Evolutionary conservation across 805 yeast species (phyloP).

Genomic region (Saccharomycopsis guyanensis): DNA sequence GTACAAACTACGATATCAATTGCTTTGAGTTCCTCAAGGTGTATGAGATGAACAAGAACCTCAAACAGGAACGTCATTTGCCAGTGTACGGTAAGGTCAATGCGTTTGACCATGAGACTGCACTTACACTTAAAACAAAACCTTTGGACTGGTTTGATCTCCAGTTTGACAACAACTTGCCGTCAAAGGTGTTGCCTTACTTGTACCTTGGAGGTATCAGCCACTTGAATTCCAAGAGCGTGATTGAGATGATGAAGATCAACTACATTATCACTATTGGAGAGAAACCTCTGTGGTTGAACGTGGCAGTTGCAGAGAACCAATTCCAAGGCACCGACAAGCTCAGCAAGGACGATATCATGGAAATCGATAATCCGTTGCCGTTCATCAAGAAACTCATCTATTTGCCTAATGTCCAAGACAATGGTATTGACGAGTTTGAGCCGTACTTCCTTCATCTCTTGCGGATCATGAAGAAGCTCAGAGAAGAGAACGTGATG

Average conservation of each 20-base stretch:
- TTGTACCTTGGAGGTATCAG: constrained; percentile 76
- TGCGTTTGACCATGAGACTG: constrained; percentile 29
- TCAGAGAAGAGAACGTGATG: constrained; percentile 45
- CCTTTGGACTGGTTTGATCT: constrained; percentile 26
- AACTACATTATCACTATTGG: constrained; percentile 81
- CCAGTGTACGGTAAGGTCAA: constrained; percentile 4
- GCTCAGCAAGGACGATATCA: constrained; percentile 15
- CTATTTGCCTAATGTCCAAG: constrained; percentile 71
- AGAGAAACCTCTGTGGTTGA: constrained; percentile 64
- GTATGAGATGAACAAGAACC: constrained; percentile 4
- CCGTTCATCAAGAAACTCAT: constrained; percentile 26
- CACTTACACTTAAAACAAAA: constrained; percentile 27
- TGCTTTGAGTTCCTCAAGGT: constrained; percentile 15
- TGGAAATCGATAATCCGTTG: constrained; percentile 19
- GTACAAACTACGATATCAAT: constrained; percentile 9
- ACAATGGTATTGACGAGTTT: constrained; percentile 79
- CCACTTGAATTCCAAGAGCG: constrained; percentile 69
- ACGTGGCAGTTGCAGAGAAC: constrained; percentile 16
- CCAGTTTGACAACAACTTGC: constrained; percentile 55
- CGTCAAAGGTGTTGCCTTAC: constrained; percentile 77
- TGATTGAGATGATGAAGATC: constrained; percentile 61
- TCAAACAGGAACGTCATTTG: constrained; percentile 2
- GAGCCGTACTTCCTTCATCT: constrained; percentile 33
- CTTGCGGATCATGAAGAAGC: constrained; percentile 14
- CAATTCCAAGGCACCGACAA: constrained; percentile 10